These are phyloP conservation scores for Amniculicola lignicola DNA, from an alignment of 495 filamentous ascomycete genomes.

Conservation along the genomic window DNA sequence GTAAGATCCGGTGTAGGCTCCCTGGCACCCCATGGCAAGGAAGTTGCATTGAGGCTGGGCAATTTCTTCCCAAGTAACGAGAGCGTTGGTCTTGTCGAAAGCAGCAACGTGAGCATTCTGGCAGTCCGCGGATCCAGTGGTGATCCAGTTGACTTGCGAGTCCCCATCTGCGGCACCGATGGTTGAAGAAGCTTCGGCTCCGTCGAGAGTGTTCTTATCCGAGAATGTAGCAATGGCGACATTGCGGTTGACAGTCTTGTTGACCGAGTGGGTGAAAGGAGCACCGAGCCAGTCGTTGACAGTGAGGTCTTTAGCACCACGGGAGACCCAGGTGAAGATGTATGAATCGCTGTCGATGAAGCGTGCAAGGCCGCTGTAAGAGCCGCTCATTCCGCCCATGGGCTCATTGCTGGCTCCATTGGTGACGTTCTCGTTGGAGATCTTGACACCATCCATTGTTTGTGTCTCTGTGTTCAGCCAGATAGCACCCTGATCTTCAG, in stretches of 20 bases:
- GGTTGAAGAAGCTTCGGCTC: constrained; percentile 46
- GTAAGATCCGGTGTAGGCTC: constrained; percentile 49
- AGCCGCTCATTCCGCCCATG: constrained; percentile 57
- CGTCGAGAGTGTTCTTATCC: constrained; percentile 51
- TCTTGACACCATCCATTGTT: constrained; percentile 54
- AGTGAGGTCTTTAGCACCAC: constrained; percentile 51
- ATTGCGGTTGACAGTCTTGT: constrained; percentile 51
- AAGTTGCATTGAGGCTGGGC: constrained; percentile 47
- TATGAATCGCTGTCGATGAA: constrained; percentile 47
- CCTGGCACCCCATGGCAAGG: constrained; percentile 53
- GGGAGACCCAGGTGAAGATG: constrained; percentile 54
- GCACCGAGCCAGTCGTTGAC: constrained; percentile 51
- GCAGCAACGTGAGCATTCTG: constrained; percentile 53
- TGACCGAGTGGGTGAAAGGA: constrained; percentile 48
- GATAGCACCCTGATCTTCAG: constrained; percentile 56
- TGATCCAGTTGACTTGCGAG: constrained; percentile 53
- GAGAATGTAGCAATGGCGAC: constrained; percentile 50
- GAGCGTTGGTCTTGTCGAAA: constrained; percentile 46
- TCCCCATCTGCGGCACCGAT: constrained; percentile 52
- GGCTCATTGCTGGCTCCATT: constrained; percentile 54
- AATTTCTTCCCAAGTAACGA: constrained; percentile 56
- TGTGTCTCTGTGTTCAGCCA: constrained; percentile 57
- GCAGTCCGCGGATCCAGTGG: constrained; percentile 47
- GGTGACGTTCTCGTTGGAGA: constrained; percentile 55
- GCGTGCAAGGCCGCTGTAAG: constrained; percentile 50